A percentile compares a stretch with the other conserved stretches of the same genome.
Evolutionary conservation across 2,329 filamentous ascomycete species (phyloP).

Genomic region (Aspergillus fischeri): DNA sequence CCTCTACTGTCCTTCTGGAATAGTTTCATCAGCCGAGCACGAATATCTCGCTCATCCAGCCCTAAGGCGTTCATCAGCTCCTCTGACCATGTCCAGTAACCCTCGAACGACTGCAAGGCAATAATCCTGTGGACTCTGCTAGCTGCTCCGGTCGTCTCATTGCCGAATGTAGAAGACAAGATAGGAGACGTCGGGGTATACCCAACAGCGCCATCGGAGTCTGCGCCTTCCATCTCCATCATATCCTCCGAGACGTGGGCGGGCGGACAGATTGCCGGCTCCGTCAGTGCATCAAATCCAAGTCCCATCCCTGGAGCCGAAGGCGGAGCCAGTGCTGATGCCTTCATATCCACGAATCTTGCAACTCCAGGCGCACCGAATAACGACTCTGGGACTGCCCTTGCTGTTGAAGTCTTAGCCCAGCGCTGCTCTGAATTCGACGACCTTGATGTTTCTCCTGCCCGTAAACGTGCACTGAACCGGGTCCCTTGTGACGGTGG

Average conservation of each 20-base stretch:
- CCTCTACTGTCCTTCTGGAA: neutral
- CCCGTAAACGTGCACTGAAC: no score
- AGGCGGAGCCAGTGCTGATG: neutral
- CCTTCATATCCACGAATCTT: no score
- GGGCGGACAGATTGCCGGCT: no score
- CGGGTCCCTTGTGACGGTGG: no score
- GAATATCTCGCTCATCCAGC: neutral
- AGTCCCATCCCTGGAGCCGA: neutral
- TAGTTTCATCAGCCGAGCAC: neutral
- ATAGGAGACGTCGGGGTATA: neutral
- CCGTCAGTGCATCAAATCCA: neutral
- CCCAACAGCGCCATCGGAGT: neutral
- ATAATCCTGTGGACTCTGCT: constrained; percentile 46
- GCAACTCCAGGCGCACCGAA: no score
- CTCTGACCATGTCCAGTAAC: constrained; percentile 45
- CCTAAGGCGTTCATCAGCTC: neutral
- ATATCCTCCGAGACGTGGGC: neutral
- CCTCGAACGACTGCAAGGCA: constrained; percentile 53
- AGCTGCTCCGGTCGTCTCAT: neutral
- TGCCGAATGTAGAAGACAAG: neutral
- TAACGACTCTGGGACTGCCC: no score
- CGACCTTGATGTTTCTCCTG: no score
- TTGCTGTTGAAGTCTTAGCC: no score
- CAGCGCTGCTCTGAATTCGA: no score
- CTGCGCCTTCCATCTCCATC: neutral